phyloP scores from a whole-genome alignment of 768 basidiomycete genomes.

The Steccherinum ochraceum region DNA sequence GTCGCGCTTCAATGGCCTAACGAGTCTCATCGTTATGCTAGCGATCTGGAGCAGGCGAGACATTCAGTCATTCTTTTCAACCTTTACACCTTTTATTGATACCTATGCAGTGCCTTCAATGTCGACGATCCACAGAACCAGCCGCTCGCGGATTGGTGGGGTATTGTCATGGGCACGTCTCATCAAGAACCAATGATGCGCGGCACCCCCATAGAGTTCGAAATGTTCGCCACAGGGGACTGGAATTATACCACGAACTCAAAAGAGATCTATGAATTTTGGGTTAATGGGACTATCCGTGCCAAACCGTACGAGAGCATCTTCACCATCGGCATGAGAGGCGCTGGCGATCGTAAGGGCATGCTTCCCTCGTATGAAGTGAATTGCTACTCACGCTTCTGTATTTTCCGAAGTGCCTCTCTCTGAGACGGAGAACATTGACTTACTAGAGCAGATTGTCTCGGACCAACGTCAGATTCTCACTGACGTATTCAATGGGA shows the following conservation, averaged over 20 bases:
- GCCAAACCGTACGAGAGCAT: constrained; percentile 55
- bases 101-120: constrained; percentile 39
- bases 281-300: constrained; percentile 53
- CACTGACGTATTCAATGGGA: constrained; percentile 39
- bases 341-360: constrained; percentile 45
- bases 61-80: neutral
- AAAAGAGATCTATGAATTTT: constrained; percentile 52
- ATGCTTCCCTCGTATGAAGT: too few species aligned
- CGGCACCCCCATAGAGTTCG: constrained; percentile 63
- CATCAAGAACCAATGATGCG: constrained; percentile 76
- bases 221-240: constrained; percentile 42
- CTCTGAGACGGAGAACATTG: constrained; percentile 42
- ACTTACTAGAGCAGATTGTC: constrained; percentile 49
- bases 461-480: constrained; percentile 58
- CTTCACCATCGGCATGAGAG: constrained; percentile 63
- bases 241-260: constrained; percentile 61
- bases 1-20: too few species aligned
- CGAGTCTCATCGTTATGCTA: too few species aligned
- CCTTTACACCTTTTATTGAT: neutral
- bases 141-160: constrained; percentile 55
- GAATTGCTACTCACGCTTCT: too few species aligned
- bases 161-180: constrained; percentile 68
- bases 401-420: constrained; percentile 50
- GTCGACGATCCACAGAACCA: constrained; percentile 59
- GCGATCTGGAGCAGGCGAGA: constrained; percentile 32